Conservation (phyloP, 495 filamentous ascomycete genomes). For the Penicillium flavigenum region DNA sequence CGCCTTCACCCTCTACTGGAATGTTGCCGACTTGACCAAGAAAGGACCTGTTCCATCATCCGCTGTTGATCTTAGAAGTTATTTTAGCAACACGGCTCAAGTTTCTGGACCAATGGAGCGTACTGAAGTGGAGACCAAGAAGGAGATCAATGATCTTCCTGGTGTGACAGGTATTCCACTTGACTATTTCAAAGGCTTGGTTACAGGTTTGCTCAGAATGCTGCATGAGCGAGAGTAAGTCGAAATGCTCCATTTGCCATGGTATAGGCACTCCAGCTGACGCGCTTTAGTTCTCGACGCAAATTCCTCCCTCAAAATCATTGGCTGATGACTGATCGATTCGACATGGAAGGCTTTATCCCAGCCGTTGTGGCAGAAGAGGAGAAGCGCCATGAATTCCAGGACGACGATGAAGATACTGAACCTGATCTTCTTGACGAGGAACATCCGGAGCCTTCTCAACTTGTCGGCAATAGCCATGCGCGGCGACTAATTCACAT, state of each 20-base stretch:
- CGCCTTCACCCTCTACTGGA: conserved; percentile 88
- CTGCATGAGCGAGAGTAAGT: conserved; percentile 86
- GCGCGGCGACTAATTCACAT: conserved; percentile 52
- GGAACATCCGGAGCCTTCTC: conserved; percentile 30
- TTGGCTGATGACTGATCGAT: conserved; percentile 91
- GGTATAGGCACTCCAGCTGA: background rate
- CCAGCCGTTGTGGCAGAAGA: conserved; percentile 84
- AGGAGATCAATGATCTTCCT: conserved; percentile 48
- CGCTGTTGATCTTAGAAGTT: conserved; percentile 51
- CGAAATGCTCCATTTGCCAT: background rate
- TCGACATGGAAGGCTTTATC: conserved; percentile 92
- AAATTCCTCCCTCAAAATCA: conserved; percentile 78
- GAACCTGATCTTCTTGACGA: conserved; percentile 39
- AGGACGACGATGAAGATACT: conserved; percentile 56
- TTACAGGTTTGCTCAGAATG: conserved; percentile 80
- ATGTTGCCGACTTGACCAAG: conserved; percentile 64
- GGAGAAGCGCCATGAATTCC: conserved; percentile 68
- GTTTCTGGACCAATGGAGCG: conserved; percentile 25
- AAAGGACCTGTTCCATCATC: conserved; percentile 47
- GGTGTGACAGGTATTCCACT: conserved; percentile 71
- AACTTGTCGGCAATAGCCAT: conserved; percentile 52
- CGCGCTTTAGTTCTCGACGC: conserved; percentile 62
- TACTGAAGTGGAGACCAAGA: conserved; percentile 39
- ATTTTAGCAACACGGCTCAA: conserved; percentile 47
- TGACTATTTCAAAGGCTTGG: conserved; percentile 73